Base-by-base conservation (phyloP, 352 stramenopile species). In the Globisporangium nunn region DNA sequence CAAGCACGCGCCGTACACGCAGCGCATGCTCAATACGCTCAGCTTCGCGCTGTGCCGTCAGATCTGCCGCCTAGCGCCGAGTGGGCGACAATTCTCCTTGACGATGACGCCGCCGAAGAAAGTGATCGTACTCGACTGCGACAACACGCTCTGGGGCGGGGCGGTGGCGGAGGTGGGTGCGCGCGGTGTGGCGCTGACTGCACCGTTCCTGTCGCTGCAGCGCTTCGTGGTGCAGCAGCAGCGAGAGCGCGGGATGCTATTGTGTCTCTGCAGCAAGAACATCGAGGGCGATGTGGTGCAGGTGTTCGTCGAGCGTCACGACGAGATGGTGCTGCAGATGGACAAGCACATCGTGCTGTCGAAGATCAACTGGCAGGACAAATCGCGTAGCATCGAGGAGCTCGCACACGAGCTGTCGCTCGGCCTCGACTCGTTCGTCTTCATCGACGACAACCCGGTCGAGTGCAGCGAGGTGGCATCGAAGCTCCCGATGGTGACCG, bases 231-330 rank as follows among this genome's bases (percentile, higher is more conserved):
- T 88, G 4, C 33, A 58, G 1, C 71, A 79, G 49, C 74, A 86
- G 48, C 40, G 23, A 23, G 23, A 54, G n/a, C 59, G 52, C 7
- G 81, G 81, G 0, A 67, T 88, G 58, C 48, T 89, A 37, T 66
- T 91, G 29, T 75, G 70, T 41, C 59, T 91, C 12, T 85, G 78
- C 61, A 91, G 81, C 56, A 88, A 88, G 44, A 91, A 91, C 50
- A 74, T 83, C 46, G 44, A 45, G 0, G 31, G 66, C n/a, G 81
- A 91, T 50, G 77, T 91, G 4, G 51, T 56, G 8, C 48, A 63
- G 3, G 81, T 73, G 10, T 89, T 91, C 64, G 30, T 52, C 4
- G 40, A 70, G 29, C 75, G 78, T 17, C 50, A 58, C 14, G 15
- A 46, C 37, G 75, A 87, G 18, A 72, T 88, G 71, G 62, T 81